A percentile compares a stretch with the other conserved stretches of the same genome.
phyloP scores from a whole-genome alignment of 805 yeast genomes.

The Saturnispora bothae region DNA sequence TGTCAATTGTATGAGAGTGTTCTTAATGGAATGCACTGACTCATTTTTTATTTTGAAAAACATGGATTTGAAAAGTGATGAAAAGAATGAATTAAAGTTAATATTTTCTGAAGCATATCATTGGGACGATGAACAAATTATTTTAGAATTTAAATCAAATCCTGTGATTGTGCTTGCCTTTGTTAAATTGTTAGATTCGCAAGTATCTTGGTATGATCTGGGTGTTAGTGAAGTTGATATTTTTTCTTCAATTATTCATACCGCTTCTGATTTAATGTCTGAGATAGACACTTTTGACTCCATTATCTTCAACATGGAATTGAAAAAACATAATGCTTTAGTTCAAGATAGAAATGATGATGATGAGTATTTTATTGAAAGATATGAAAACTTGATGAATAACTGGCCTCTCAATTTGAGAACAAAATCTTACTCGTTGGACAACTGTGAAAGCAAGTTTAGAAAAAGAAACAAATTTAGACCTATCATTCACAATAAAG shows the following conservation, averaged over 20 bases:
- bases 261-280: constrained; percentile 11
- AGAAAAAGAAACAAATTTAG: constrained; percentile 51
- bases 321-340: constrained; percentile 39
- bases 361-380: constrained; percentile 34
- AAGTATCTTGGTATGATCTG: too few species aligned
- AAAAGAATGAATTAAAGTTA: neutral
- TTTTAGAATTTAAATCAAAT: constrained; percentile 10
- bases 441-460: constrained; percentile 58
- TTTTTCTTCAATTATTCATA: too few species aligned
- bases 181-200: too few species aligned
- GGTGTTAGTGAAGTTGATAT: too few species aligned
- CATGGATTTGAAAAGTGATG: neutral
- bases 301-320: constrained; percentile 35
- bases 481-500: too few species aligned
- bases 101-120: constrained; percentile 5
- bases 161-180: too few species aligned
- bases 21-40: too few species aligned
- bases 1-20: too few species aligned
- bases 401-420: constrained; percentile 20
- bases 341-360: constrained; percentile 61
- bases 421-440: constrained; percentile 38
- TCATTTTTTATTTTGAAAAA: neutral
- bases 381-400: constrained; percentile 37
- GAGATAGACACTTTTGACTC: constrained; percentile 27
- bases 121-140: constrained; percentile 18